phyloP scores from a whole-genome alignment of 2,329 filamentous ascomycete species.

The Fusarium incarnatum region DNA sequence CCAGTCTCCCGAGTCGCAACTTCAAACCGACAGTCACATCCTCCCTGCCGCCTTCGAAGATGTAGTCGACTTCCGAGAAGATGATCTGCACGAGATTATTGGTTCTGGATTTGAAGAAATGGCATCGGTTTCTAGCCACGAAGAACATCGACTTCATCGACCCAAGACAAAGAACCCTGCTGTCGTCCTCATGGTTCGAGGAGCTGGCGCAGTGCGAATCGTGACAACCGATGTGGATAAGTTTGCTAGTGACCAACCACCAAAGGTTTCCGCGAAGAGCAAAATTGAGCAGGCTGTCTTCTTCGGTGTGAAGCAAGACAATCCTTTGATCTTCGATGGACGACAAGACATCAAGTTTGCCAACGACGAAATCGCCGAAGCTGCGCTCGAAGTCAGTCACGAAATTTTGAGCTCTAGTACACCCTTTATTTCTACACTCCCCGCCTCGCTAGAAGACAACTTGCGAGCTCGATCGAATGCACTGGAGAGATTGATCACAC shows the following conservation, averaged over 20 bases:
- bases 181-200: conserved; percentile 71
- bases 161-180: conserved; percentile 71
- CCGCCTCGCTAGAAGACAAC: conserved; percentile 84
- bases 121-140: conserved; percentile 49
- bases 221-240: conserved; percentile 69
- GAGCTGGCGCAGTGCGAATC: conserved; percentile 70
- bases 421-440: conserved; percentile 76
- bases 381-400: conserved; percentile 81
- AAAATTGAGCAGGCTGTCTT: conserved; percentile 96
- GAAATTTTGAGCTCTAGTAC: conserved; percentile 85
- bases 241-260: conserved; percentile 68
- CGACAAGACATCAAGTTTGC: conserved; percentile 75
- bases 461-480: conserved; percentile 78
- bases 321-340: conserved; percentile 86
- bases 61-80: conserved; percentile 80
- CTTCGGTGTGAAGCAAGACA: conserved; percentile 84
- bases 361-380: conserved; percentile 76
- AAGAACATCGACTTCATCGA: conserved; percentile 63
- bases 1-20: conserved; percentile 80
- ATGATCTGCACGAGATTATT: conserved; percentile 71
- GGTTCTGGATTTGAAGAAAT: conserved; percentile 74
- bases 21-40: conserved; percentile 74
- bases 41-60: conserved; percentile 83
- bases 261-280: conserved; percentile 80
- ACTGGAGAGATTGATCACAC: conserved; percentile 77